Conservation (phyloP, 129 eudicot genomes). For the Pittosporum tobira region DNA sequence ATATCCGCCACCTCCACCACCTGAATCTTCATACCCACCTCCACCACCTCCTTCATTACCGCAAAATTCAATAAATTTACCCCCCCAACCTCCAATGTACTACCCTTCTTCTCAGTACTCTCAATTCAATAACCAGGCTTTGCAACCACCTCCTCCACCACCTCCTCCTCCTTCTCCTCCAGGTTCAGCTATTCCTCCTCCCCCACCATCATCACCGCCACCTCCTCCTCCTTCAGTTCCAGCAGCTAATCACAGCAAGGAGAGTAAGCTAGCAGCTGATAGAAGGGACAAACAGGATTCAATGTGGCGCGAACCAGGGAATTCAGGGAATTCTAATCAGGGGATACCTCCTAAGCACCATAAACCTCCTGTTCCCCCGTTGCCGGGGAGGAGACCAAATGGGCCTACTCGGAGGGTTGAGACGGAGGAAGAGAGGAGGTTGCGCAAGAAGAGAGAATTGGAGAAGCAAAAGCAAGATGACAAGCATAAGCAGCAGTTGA, state of each 20-base stretch:
- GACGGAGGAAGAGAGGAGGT: slow-evolving; percentile 76
- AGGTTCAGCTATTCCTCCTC: slow-evolving; percentile 42
- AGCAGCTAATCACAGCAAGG: slow-evolving; percentile 21
- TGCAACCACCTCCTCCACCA: slow-evolving; percentile 39
- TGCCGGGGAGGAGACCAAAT: slow-evolving; percentile 32
- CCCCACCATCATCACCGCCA: slow-evolving; percentile 68
- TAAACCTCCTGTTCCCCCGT: slow-evolving; percentile 43
- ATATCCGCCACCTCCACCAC: slow-evolving; percentile 46
- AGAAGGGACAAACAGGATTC: slow-evolving; percentile 19
- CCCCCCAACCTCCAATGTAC: slow-evolving; percentile 35
- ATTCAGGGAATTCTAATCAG: slow-evolving; percentile 20
- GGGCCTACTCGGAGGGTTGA: slow-evolving; percentile 56
- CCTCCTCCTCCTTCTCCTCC: slow-evolving; percentile 59
- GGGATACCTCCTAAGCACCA: slow-evolving; percentile 29
- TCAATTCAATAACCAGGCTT: slow-evolving; percentile 42
- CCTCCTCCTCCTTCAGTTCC: slow-evolving; percentile 48
- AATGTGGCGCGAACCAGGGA: slow-evolving; percentile 27
- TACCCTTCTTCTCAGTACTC: slow-evolving; percentile 56
- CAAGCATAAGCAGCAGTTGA: slow-evolving; percentile 53
- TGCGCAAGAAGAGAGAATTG: slow-evolving; percentile 66
- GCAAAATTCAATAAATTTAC: slow-evolving; percentile 6
- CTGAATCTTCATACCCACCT: slow-evolving; percentile 51
- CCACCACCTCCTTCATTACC: slow-evolving; percentile 56
- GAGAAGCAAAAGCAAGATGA: slow-evolving; percentile 80
- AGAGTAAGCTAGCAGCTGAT: slow-evolving; percentile 26